Evolutionary conservation across 192 early-diverging fungal species (phyloP), one percentile per base, ranked within the genome.

Genomic region (Pilobolus umbonatus): DNA sequence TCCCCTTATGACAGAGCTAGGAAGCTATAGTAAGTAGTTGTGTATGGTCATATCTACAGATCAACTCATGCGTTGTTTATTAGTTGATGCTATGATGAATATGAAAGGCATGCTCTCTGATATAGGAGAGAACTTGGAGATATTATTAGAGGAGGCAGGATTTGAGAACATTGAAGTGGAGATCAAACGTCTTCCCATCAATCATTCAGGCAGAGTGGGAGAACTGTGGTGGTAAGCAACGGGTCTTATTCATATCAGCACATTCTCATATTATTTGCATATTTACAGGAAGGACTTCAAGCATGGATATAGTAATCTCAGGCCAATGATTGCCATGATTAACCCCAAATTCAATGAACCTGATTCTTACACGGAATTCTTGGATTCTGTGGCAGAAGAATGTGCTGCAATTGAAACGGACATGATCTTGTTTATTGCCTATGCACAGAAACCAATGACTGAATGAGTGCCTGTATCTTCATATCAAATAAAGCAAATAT

Each of bases 401-500:
- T 45, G 43, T 14, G 9, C 9, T 8, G 19, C 36, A 45, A 31
- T 30, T n/a, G 38, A 58, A 24, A 46, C 56, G 11, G 31, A 46
- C 19, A 19, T 22, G 25, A 22, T 26, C 44, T 58, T 40, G 56
- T 43, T 46, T 45, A 1, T 58, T 32, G 30, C 31, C 22, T 58
- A 46, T 32, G 56, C 42, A 19, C 56, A 58, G 32, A 58, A 58
- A 46, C 56, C 56, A n/a, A n/a, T n/a, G n/a, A n/a, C n/a, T n/a
- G n/a, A n/a, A n/a, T n/a, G n/a, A n/a, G n/a, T n/a, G n/a, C n/a
- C n/a, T n/a, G n/a, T n/a, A n/a, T n/a, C n/a, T n/a, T n/a, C n/a
- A n/a, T n/a, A n/a, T n/a, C n/a, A n/a, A n/a, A n/a, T n/a, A n/a
- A n/a, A n/a, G n/a, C n/a, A n/a, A n/a, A n/a, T n/a, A n/a, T n/a